These are phyloP conservation scores for Alternaria hordeiaustralica DNA, from an alignment of 2,329 filamentous ascomycete species.

Conservation along the genomic window DNA sequence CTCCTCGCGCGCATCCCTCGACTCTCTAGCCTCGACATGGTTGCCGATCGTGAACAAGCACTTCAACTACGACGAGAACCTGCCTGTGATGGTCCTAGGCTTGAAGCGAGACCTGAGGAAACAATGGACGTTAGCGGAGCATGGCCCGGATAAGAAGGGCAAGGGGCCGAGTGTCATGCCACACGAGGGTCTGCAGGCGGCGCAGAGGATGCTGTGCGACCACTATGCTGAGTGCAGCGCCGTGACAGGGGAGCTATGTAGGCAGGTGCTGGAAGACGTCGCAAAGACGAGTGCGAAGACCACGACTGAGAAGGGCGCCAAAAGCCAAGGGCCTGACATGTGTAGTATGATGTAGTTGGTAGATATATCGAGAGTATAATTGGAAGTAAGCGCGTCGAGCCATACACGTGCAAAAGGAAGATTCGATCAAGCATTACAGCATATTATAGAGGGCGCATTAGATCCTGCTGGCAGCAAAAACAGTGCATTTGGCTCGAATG, in stretches of 20 bases:
- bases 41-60: constrained; percentile 55
- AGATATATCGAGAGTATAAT: background rate
- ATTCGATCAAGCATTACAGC: background rate
- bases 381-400: background rate
- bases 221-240: constrained; percentile 69
- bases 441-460: too few species aligned
- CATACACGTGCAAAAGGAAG: background rate
- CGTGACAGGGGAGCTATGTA: constrained; percentile 64
- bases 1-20: constrained; percentile 58
- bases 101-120: constrained; percentile 63
- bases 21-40: constrained; percentile 55
- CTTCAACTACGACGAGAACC: constrained; percentile 59
- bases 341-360: constrained; percentile 14
- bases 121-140: constrained; percentile 49
- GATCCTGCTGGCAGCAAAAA: background rate
- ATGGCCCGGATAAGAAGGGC: constrained; percentile 44
- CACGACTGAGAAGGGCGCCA: constrained; percentile 61
- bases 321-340: constrained; percentile 48
- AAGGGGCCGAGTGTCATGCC: constrained; percentile 57
- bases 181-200: constrained; percentile 57
- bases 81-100: constrained; percentile 66
- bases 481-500: background rate
- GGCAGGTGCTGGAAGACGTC: constrained; percentile 66
- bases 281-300: constrained; percentile 65
- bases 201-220: constrained; percentile 67